Conservation (phyloP, 2,329 filamentous ascomycete species). For the Microcera coccophila region DNA sequence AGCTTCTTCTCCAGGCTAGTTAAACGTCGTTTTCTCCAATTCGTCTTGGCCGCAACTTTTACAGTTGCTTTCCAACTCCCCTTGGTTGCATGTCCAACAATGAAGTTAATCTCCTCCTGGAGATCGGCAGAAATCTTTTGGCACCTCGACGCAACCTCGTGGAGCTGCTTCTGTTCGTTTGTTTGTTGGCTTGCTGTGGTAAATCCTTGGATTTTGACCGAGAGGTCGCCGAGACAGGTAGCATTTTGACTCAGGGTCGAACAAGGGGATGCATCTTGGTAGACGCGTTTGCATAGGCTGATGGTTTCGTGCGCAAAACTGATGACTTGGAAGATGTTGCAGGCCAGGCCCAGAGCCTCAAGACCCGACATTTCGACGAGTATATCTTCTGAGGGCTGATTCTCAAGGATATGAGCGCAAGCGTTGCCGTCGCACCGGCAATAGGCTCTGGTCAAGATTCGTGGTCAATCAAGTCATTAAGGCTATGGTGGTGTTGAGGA, state of each 20-base stretch:
- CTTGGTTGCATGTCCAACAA: conserved; percentile 3
- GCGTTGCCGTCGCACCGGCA: too few relatives aligned
- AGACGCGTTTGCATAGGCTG: conserved; percentile 14
- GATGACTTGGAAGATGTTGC: conserved; percentile 25
- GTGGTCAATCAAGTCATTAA: too few relatives aligned
- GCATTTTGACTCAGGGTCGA: conserved; percentile 1
- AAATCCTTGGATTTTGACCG: neutral
- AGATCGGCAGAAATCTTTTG: conserved; percentile 3
- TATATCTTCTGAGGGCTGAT: too few relatives aligned
- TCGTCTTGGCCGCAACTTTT: conserved; percentile 13
- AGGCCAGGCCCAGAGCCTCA: conserved; percentile 22
- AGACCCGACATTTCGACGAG: conserved; percentile 12
- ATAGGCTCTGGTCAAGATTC: too few relatives aligned
- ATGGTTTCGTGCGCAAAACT: conserved; percentile 16
- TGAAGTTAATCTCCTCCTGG: conserved; percentile 2
- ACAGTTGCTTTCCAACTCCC: conserved; percentile 1
- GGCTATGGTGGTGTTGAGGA: too few relatives aligned
- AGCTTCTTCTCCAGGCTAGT: conserved; percentile 15
- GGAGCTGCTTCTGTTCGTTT: conserved; percentile 1
- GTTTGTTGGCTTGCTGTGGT: neutral
- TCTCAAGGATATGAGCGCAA: too few relatives aligned
- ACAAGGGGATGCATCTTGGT: conserved; percentile 9
- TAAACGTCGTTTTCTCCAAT: conserved; percentile 21
- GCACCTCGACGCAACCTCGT: conserved; percentile 1
- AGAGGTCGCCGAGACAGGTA: neutral